These are phyloP conservation scores for Fusarium acutatum DNA, from an alignment of 2,329 filamentous ascomycete genomes.

Conservation along the genomic window DNA sequence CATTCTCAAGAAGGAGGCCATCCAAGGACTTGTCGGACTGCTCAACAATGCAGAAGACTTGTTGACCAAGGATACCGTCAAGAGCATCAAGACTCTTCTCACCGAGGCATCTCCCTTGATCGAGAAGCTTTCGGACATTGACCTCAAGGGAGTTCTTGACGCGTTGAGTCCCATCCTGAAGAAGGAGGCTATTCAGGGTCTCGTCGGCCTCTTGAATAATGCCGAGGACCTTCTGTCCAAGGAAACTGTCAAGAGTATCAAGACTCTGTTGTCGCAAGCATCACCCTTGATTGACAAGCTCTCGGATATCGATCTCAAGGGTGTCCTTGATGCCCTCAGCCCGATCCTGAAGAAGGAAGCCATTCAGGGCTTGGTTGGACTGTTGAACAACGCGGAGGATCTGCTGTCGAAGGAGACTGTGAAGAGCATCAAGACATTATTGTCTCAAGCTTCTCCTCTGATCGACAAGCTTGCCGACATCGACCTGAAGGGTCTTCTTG, in stretches of 20 bases:
- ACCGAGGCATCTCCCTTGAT: background rate
- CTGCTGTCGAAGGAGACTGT: constrained; percentile 31
- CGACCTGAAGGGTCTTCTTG: constrained; percentile 43
- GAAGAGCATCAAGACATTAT: constrained; percentile 27
- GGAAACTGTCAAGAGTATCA: constrained; percentile 10
- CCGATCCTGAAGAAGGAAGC: constrained; percentile 47
- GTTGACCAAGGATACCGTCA: constrained; percentile 1
- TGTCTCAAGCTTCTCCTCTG: constrained; percentile 27
- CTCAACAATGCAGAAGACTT: constrained; percentile 5
- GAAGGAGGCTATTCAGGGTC: constrained; percentile 13
- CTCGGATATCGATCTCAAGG: constrained; percentile 46
- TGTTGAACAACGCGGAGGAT: constrained; percentile 46
- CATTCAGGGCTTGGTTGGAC: constrained; percentile 40
- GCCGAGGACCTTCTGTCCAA: constrained; percentile 1
- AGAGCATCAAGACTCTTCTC: constrained; percentile 13
- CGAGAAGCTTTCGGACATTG: background rate
- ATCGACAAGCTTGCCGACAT: constrained; percentile 42
- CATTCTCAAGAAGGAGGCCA: constrained; percentile 8
- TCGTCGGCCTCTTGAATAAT: background rate
- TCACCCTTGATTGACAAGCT: constrained; percentile 38
- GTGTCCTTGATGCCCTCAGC: constrained; percentile 42
- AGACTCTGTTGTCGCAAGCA: background rate
- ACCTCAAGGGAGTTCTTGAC: background rate
- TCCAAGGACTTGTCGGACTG: background rate
- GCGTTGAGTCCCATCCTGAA: background rate